Conservation (phyloP, 164 flowering plant genomes). For the Pachysandra terminalis region DNA sequence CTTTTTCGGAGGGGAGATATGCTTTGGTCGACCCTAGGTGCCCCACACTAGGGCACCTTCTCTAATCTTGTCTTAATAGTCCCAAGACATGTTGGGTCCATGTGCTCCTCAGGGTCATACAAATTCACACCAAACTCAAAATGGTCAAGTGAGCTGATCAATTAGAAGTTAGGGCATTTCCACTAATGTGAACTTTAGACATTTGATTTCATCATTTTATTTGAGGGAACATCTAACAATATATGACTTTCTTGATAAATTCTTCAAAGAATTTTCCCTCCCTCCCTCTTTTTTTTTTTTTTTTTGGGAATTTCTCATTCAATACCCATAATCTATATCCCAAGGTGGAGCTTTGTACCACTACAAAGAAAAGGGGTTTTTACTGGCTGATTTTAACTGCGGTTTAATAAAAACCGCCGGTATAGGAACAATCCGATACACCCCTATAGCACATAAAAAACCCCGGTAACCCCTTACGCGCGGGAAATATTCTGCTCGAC, state of each 20-base stretch:
- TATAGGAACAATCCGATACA: no score
- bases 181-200: constrained; percentile 1
- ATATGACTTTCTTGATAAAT: not conserved
- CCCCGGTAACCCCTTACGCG: no score
- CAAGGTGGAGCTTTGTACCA: not conserved
- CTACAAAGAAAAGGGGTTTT: no score
- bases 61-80: constrained; percentile 56
- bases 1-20: constrained; percentile 52
- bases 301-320: not conserved
- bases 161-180: not conserved
- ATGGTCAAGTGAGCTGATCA: not conserved
- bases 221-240: no score
- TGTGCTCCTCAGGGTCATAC: constrained; percentile 44
- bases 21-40: constrained; percentile 48
- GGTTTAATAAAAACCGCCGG: no score
- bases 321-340: not conserved
- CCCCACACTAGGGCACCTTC: constrained; percentile 46
- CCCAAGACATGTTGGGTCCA: constrained; percentile 63
- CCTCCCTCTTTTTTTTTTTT: no score
- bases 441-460: no score
- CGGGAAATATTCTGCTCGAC: no score
- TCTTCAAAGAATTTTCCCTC: not conserved
- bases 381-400: no score
- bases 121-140: constrained; percentile 6
- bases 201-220: constrained; percentile 4